Evolutionary conservation across 768 basidiomycete species (phyloP).

Genomic region (Mrakia gelida): DNA sequence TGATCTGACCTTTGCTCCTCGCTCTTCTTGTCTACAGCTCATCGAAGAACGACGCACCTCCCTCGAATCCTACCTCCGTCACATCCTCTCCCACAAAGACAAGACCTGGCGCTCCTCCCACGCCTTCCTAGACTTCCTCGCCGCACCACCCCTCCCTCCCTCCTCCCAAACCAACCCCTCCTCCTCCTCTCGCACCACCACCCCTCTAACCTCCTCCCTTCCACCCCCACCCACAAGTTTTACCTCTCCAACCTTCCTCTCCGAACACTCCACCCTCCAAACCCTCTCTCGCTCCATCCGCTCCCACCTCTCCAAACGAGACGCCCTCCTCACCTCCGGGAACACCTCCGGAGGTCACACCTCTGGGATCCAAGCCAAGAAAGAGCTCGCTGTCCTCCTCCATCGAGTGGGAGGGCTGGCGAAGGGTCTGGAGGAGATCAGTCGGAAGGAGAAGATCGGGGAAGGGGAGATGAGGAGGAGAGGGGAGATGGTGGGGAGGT

Average conservation of each 20-base stretch:
- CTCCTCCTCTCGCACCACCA: conserved; percentile 29
- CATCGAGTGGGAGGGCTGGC: conserved; percentile 66
- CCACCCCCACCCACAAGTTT: conserved; percentile 8
- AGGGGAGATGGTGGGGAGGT: conserved; percentile 77
- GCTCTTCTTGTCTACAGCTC: conserved; percentile 38
- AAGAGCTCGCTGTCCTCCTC: conserved; percentile 40
- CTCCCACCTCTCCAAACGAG: conserved; percentile 72
- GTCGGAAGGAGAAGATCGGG: conserved; percentile 60
- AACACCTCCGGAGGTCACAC: conserved; percentile 50
- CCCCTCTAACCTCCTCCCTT: conserved; percentile 50
- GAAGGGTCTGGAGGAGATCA: conserved; percentile 51
- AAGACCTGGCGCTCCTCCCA: conserved; percentile 73
- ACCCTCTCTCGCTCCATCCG: conserved; percentile 72
- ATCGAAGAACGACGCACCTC: conserved; percentile 72
- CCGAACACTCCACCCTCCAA: conserved; percentile 78
- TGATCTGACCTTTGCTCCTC: background rate
- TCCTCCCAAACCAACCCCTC: conserved; percentile 29
- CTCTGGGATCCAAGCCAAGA: conserved; percentile 52
- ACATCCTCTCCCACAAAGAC: conserved; percentile 76
- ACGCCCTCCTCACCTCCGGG: conserved; percentile 54
- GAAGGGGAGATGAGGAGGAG: conserved; percentile 89
- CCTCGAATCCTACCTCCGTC: conserved; percentile 78
- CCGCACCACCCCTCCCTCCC: conserved; percentile 56
- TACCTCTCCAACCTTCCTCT: conserved; percentile 62
- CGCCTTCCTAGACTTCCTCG: conserved; percentile 81